Evolutionary conservation across 2,329 filamentous ascomycete species (phyloP).

Genomic region (Diaporthe australafricana): DNA sequence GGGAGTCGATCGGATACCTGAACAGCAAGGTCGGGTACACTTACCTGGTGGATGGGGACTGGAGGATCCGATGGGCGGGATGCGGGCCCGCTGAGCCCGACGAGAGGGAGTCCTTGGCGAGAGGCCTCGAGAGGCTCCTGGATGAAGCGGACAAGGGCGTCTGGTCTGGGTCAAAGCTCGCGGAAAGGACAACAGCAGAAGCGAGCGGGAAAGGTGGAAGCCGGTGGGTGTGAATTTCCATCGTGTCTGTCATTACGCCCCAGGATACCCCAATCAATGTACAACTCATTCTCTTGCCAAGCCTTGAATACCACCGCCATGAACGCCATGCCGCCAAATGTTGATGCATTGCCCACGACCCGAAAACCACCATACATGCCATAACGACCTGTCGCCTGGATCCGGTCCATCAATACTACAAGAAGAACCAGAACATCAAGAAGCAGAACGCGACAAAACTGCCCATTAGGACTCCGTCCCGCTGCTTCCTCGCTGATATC

Average conservation of each 20-base stretch:
- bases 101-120: slow-evolving; percentile 76
- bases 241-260: slow-evolving; percentile 30
- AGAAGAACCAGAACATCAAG: slow-evolving; percentile 83
- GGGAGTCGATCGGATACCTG: slow-evolving; percentile 75
- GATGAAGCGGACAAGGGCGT: slow-evolving; percentile 62
- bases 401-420: slow-evolving; percentile 54
- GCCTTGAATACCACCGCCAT: not conserved
- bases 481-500: slow-evolving; percentile 94
- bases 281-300: slow-evolving; percentile 30
- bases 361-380: not conserved
- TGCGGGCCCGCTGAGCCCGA: slow-evolving; percentile 75
- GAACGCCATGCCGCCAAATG: slow-evolving; percentile 35
- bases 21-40: slow-evolving; percentile 96
- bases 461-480: slow-evolving; percentile 94
- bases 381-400: not conserved
- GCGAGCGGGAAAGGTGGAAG: not conserved
- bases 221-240: slow-evolving; percentile 7
- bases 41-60: slow-evolving; percentile 88
- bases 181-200: slow-evolving; percentile 9
- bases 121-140: slow-evolving; percentile 71
- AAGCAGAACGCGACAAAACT: slow-evolving; percentile 93
- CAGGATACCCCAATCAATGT: slow-evolving; percentile 37
- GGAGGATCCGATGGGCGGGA: slow-evolving; percentile 93
- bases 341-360: slow-evolving; percentile 18
- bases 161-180: slow-evolving; percentile 27